Evolutionary conservation across 805 yeast genomes (phyloP), one percentile per base, ranked within the genome.

Genomic region (Candida qinlingensis): DNA sequence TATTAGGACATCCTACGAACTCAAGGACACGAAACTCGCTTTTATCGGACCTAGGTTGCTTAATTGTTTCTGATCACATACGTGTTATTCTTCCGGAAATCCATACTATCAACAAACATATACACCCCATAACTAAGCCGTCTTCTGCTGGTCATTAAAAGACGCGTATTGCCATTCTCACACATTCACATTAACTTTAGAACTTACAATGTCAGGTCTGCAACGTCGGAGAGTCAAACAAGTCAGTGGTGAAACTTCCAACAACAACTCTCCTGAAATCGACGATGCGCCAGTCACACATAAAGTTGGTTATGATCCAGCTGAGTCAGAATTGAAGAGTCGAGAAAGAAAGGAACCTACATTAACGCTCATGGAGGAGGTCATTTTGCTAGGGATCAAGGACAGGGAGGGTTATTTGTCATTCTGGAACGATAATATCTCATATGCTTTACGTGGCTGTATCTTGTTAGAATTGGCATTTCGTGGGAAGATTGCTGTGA

Each of bases 401-500:
- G 98, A 94, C 68, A 86, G 87, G 59, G 98, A 94, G 68, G 99
- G 99, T 10, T 90, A 92, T 66, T 74, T 94, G 41, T 89, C 97
- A 30, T 94, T 94, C 69, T 94, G 99, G 99, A 94, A 94, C 65
- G 99, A 94, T 68, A 91, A 89, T 68, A 91, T 94, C 47, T 89
- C 97, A 27, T 94, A 94, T 70, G 96, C 97, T 1, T 75, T 94
- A 51, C 81, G 99, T 60, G 99, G 99, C 10, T 86, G 97, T 65
- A 92, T 94, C 51, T 62, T 94, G 46, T 77, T 94, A 64, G 99
- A 94, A 68, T 76, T 94, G 67, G 96, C 97, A 3, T 80, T 94
- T 60, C 80, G 97, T 57, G 91, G 90, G 50, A 87, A 87, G 62
- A 88, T 94, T 60, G 77, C 90, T 47, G 81, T 94, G 73, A 85